A percentile compares a stretch with the other conserved stretches of the same genome.
phyloP scores from a whole-genome alignment of 305 asterid species.

The Caryopteris hybrid region DNA sequence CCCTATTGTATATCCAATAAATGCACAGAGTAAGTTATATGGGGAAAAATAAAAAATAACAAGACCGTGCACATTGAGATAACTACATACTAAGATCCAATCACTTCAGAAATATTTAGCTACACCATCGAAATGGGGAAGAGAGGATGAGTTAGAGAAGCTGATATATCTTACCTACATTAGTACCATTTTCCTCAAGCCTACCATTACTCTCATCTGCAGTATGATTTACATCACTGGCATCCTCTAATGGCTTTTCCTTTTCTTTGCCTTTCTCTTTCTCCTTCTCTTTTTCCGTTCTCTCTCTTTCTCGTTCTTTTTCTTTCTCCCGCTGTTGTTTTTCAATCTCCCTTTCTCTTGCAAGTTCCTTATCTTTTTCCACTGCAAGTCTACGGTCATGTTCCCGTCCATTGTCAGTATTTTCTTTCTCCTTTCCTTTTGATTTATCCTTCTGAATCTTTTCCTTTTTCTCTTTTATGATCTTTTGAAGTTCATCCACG shows the following conservation, averaged over 20 bases:
- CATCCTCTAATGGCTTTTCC: constrained; percentile 61
- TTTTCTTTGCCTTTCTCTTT: constrained; percentile 45
- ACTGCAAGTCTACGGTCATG: constrained; percentile 41
- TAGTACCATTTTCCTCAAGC: constrained; percentile 57
- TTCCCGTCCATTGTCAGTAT: constrained; percentile 50
- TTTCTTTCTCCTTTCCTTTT: constrained; percentile 66
- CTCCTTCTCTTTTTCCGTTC: constrained; percentile 44
- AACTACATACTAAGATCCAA: not conserved
- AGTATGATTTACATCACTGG: constrained; percentile 35
- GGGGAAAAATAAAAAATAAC: not conserved
- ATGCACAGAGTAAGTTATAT: constrained; percentile 17
- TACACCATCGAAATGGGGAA: not conserved
- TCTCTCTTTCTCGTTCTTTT: constrained; percentile 39
- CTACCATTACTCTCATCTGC: constrained; percentile 44
- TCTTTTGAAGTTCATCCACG: constrained; percentile 68
- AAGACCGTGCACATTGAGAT: not conserved
- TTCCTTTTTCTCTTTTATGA: constrained; percentile 80
- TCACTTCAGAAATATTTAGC: not conserved
- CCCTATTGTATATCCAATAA: constrained; percentile 40
- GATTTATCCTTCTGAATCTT: constrained; percentile 52
- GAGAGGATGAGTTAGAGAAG: not conserved
- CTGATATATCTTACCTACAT: constrained; percentile 46
- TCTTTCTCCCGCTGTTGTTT: constrained; percentile 67
- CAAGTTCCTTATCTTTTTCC: constrained; percentile 56
- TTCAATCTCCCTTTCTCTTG: constrained; percentile 65